Percentiles rank a stretch among this genome's conserved stretches.
Evolutionary conservation across 1,284 basidiomycete genomes (phyloP).

Genomic region (Marasmius fiardii): DNA sequence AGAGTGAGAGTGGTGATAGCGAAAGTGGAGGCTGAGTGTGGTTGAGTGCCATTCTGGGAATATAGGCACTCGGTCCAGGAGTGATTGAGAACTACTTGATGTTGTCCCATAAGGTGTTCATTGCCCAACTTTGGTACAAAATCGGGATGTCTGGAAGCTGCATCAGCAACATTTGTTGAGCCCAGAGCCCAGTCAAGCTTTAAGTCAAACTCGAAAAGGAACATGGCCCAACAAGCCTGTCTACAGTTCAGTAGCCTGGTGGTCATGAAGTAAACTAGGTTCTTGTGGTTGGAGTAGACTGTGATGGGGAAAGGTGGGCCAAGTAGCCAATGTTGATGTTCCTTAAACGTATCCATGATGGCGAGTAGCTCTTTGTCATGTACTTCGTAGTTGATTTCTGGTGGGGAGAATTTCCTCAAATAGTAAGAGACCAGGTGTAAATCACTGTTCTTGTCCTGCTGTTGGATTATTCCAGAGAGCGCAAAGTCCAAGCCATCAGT

Average conservation of each 20-base stretch:
- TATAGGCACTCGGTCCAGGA: too few species aligned
- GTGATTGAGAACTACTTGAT: constrained; percentile 21
- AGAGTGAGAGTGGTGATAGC: constrained; percentile 25
- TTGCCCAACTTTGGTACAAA: constrained; percentile 33
- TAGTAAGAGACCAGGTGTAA: constrained; percentile 30
- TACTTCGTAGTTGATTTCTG: constrained; percentile 35
- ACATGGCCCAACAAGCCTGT: constrained; percentile 32
- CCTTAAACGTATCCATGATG: constrained; percentile 29
- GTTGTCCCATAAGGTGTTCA: constrained; percentile 19
- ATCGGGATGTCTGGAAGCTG: constrained; percentile 27
- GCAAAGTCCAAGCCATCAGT: constrained; percentile 35
- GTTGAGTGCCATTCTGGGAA: constrained; percentile 21
- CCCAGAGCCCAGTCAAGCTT: constrained; percentile 26
- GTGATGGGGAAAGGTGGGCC: constrained; percentile 20
- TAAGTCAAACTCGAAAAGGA: constrained; percentile 28
- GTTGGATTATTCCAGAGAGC: constrained; percentile 26
- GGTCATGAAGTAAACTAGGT: constrained; percentile 27
- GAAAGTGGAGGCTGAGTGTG: constrained; percentile 10
- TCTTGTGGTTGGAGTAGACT: constrained; percentile 28
- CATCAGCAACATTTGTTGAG: constrained; percentile 29
- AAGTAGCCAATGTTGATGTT: constrained; percentile 28
- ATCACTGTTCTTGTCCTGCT: constrained; percentile 20
- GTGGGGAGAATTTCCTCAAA: constrained; percentile 25
- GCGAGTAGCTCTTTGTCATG: too few species aligned
- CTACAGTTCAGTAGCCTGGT: constrained; percentile 25